These are phyloP conservation scores for Mycosphaerella arachidis DNA, from an alignment of 2,329 filamentous ascomycete genomes.

Conservation along the genomic window DNA sequence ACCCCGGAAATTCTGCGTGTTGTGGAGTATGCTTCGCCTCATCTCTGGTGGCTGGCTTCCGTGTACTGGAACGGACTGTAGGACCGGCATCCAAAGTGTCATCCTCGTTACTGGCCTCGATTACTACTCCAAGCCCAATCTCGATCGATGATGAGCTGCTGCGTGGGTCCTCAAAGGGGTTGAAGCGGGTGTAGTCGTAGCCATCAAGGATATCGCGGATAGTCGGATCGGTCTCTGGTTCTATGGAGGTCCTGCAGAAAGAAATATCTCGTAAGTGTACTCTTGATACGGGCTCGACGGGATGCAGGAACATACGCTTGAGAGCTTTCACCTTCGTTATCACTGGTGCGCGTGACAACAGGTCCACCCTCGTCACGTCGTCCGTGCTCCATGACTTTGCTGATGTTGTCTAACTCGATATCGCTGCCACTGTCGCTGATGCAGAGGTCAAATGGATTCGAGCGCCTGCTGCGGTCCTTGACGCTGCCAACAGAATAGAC, in stretches of 20 bases:
- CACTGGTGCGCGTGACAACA: neutral
- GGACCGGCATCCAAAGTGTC: neutral
- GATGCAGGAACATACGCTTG: conserved; percentile 31
- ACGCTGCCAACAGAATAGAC: neutral
- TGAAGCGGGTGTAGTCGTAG: conserved; percentile 26
- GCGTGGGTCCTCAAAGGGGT: neutral
- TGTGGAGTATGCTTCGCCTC: neutral
- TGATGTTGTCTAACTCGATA: conserved; percentile 12
- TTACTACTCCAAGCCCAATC: conserved; percentile 7
- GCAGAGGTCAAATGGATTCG: conserved; percentile 28
- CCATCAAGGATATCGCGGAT: conserved; percentile 23
- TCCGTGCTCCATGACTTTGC: conserved; percentile 14
- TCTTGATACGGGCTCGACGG: conserved; percentile 27
- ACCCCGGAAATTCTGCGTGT: neutral
- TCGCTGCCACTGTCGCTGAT: conserved; percentile 24
- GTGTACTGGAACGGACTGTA: neutral
- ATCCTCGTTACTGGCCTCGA: neutral
- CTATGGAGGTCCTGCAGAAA: conserved; percentile 22
- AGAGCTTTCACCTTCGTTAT: conserved; percentile 21
- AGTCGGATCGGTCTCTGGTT: conserved; percentile 22
- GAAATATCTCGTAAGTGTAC: conserved; percentile 34
- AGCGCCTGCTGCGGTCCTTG: conserved; percentile 1
- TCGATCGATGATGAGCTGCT: conserved; percentile 10
- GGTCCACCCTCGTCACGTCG: conserved; percentile 11
- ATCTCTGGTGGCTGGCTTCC: neutral